Conservation (phyloP, 2,329 filamentous ascomycete genomes). For the Ilyonectria sp. region DNA sequence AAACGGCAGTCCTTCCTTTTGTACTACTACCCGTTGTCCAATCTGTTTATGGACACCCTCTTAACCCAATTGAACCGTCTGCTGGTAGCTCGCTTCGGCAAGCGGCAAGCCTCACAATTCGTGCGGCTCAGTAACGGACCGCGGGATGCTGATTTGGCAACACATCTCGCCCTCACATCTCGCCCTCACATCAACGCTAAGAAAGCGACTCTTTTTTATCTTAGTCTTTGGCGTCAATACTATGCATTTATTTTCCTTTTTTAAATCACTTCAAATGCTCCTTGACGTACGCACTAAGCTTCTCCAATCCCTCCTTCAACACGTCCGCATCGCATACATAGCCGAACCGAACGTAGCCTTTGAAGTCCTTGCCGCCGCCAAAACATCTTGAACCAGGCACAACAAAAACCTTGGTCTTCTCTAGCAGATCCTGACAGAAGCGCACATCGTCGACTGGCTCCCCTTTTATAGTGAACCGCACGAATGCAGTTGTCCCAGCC, state of each 20-base stretch:
- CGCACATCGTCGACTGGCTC: slow-evolving; percentile 14
- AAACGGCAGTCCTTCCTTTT: slow-evolving; percentile 1
- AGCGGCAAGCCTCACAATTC: no score
- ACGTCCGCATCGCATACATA: slow-evolving; percentile 22
- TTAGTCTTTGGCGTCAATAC: neutral
- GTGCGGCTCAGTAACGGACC: no score
- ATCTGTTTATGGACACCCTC: neutral
- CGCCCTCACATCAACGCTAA: neutral
- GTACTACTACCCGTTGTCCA: neutral
- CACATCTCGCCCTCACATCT: neutral
- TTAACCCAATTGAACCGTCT: no score
- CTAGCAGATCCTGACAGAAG: slow-evolving; percentile 16
- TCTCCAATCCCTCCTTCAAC: slow-evolving; percentile 32
- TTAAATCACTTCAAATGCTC: slow-evolving; percentile 2
- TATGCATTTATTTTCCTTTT: neutral
- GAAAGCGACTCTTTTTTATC: neutral
- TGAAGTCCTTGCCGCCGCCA: slow-evolving; percentile 22
- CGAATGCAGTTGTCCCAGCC: slow-evolving; percentile 25
- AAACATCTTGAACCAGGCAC: slow-evolving; percentile 24
- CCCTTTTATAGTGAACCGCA: slow-evolving; percentile 9
- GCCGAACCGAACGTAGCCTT: slow-evolving; percentile 22
- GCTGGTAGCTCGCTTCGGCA: neutral
- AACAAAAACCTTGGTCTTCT: slow-evolving; percentile 20
- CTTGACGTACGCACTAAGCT: slow-evolving; percentile 11
- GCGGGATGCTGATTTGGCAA: neutral